These are phyloP conservation scores for Trichoderma lentiforme DNA, from an alignment of 2,329 filamentous ascomycete genomes.

Conservation along the genomic window DNA sequence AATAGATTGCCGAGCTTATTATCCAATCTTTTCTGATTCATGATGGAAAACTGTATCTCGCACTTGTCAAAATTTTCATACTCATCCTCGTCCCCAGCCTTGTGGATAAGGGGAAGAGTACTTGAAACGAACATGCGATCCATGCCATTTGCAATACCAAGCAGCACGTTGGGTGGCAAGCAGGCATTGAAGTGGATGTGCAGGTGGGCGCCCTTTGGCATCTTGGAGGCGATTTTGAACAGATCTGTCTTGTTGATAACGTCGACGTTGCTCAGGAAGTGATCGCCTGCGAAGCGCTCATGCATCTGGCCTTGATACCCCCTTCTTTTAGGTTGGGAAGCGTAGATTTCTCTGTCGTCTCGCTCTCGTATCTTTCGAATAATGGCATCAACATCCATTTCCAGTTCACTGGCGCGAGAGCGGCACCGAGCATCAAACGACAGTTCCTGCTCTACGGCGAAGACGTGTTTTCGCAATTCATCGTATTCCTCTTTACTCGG, in stretches of 20 bases:
- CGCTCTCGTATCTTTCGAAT: slow-evolving; percentile 36
- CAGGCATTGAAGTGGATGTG: slow-evolving; percentile 80
- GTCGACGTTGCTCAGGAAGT: slow-evolving; percentile 55
- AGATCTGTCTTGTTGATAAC: slow-evolving; percentile 56
- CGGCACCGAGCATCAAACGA: slow-evolving; percentile 42
- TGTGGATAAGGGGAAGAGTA: slow-evolving; percentile 42
- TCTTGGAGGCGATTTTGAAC: slow-evolving; percentile 51
- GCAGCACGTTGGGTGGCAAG: slow-evolving; percentile 56
- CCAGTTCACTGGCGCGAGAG: slow-evolving; percentile 31
- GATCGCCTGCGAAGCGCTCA: slow-evolving; percentile 48
- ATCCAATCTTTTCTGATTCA: slow-evolving; percentile 33
- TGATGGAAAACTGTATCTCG: slow-evolving; percentile 61
- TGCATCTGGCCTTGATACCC: slow-evolving; percentile 46
- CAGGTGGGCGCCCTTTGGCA: slow-evolving; percentile 71
- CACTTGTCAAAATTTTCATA: slow-evolving; percentile 47
- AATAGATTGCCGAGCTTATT: slow-evolving; percentile 48
- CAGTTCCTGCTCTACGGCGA: slow-evolving; percentile 34
- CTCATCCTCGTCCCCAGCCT: slow-evolving; percentile 27
- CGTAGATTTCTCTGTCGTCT: slow-evolving; percentile 40
- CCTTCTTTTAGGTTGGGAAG: slow-evolving; percentile 26
- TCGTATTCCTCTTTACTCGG: slow-evolving; percentile 30
- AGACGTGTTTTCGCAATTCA: slow-evolving; percentile 29
- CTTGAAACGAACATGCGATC: slow-evolving; percentile 68
- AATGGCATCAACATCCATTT: slow-evolving; percentile 39
- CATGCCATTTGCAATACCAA: slow-evolving; percentile 54